Conservation (phyloP, 305 asterid genomes). For the Ruellia speciosa region DNA sequence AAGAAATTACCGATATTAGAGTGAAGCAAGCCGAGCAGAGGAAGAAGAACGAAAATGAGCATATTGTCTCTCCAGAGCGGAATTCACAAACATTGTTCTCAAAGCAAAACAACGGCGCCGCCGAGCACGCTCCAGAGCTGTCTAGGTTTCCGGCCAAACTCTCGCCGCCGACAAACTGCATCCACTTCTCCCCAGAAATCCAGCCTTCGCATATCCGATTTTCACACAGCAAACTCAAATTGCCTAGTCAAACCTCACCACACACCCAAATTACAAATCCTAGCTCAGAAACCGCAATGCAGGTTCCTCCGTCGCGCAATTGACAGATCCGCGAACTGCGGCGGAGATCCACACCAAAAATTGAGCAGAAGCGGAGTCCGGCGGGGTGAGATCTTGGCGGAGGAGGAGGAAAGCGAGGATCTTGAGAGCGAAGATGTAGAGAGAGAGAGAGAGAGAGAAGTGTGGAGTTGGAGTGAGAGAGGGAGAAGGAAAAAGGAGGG, state of each 20-base stretch:
- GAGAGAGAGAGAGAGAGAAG: conserved; percentile 8
- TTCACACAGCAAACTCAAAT: background rate
- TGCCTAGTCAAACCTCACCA: background rate
- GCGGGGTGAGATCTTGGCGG: conserved; percentile 11
- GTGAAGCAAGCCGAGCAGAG: conserved; percentile 37
- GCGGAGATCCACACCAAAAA: conserved; percentile 16
- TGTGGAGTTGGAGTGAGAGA: conserved; percentile 2
- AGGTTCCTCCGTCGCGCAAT: conserved; percentile 2
- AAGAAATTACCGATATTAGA: conserved; percentile 32
- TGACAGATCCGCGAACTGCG: conserved; percentile 24
- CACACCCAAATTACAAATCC: conserved; percentile 17
- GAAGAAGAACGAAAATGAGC: conserved; percentile 40
- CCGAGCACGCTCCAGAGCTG: conserved; percentile 19
- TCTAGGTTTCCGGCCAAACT: conserved; percentile 19
- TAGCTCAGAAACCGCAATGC: conserved; percentile 30
- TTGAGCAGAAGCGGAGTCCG: background rate
- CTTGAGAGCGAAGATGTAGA: conserved; percentile 14
- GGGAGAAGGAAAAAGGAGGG: background rate
- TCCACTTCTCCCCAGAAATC: conserved; percentile 21
- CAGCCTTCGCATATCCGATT: conserved; percentile 21
- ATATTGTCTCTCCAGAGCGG: conserved; percentile 47
- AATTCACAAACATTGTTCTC: conserved; percentile 40
- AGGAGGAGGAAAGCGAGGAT: conserved; percentile 17
- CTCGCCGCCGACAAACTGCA: conserved; percentile 17
- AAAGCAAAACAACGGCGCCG: conserved; percentile 18